Evolutionary conservation across 163 green algal species (phyloP), one percentile per base, ranked within the genome.

Genomic region (Botryococcus braunii): DNA sequence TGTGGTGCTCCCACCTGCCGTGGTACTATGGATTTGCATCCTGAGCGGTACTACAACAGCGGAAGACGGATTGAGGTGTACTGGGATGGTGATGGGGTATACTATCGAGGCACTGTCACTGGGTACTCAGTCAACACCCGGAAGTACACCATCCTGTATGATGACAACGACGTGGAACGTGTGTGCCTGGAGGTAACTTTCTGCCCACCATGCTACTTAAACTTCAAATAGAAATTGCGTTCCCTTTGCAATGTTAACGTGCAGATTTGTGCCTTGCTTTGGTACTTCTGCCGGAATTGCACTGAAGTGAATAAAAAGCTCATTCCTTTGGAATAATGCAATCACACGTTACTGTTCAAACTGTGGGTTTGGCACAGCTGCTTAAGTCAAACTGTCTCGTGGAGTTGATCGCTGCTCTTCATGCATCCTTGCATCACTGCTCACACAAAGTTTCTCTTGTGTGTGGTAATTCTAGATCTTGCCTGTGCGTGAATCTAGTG

Each of bases 1-100:
- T 97, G 91, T 76, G 91, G 91, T 31, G 86, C 89, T 5, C 75
- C 82, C 50, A 91, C 89, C 47, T 97, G 91, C 82, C 82, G 88
- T 0, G 89, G 89, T 69, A 94, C 88, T 21, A 94, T 94, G 87
- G 88, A 95, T 73, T 70, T 74, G 3, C 80, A 90, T 66, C 82
- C 82, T 7, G 83, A 93, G 71, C 83, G 86, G 65, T 68, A 64
- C 47, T 65, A 71, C 23, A 69, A 79, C 36, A 62, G 66, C 52
- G 62, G 61, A 29, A 70, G 68, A 55, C 74, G 74, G 35, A n/a
- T 79, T 11, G 69, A 76, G 55, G 69, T 94, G 68, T 88, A 77
- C 52, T 95, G 89, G 88, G 80, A 91, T n/a, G 82, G 59, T 0
- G 89, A 95, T 69, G 68, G 59, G 48, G 64, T 76, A 9, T 92